Percentiles rank a stretch among this genome's conserved stretches.
phyloP scores from a whole-genome alignment of 148 eudicot genomes.

The Chenopodium berlandieri region DNA sequence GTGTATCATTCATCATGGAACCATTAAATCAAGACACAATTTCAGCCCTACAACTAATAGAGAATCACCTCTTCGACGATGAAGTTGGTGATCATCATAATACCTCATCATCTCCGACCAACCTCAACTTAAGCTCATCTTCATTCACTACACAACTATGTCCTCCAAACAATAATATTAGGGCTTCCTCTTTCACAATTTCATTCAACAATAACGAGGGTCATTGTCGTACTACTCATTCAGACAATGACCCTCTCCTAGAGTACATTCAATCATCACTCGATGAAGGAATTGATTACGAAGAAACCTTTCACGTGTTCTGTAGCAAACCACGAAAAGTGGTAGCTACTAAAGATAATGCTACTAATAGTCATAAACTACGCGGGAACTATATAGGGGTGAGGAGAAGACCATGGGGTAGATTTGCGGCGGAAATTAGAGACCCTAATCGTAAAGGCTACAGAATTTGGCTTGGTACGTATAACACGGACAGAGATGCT shows the following conservation, averaged over 20 bases:
- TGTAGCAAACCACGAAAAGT: not conserved
- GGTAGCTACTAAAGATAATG: not conserved
- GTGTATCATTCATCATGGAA: not conserved
- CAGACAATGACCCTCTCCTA: not conserved
- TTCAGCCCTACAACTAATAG: constrained; percentile 4
- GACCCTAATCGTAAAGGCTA: constrained; percentile 42
- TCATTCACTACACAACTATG: not conserved
- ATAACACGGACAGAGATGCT: constrained; percentile 42
- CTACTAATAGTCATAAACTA: not conserved
- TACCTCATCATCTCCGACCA: not conserved
- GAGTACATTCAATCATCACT: not conserved
- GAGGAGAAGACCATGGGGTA: constrained; percentile 45
- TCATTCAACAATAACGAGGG: not conserved
- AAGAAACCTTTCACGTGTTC: not conserved
- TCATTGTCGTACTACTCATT: not conserved
- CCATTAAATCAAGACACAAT: not conserved
- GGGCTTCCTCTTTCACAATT: not conserved
- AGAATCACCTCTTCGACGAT: constrained; percentile 19
- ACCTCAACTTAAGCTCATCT: not conserved
- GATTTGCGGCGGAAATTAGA: constrained; percentile 47
- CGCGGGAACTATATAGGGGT: constrained; percentile 26
- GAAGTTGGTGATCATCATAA: not conserved
- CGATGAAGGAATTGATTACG: not conserved
- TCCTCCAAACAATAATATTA: not conserved
- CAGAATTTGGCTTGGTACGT: constrained; percentile 49